Base-by-base conservation (phyloP, 2,329 filamentous ascomycete genomes). In the Aspergillus jensenii region DNA sequence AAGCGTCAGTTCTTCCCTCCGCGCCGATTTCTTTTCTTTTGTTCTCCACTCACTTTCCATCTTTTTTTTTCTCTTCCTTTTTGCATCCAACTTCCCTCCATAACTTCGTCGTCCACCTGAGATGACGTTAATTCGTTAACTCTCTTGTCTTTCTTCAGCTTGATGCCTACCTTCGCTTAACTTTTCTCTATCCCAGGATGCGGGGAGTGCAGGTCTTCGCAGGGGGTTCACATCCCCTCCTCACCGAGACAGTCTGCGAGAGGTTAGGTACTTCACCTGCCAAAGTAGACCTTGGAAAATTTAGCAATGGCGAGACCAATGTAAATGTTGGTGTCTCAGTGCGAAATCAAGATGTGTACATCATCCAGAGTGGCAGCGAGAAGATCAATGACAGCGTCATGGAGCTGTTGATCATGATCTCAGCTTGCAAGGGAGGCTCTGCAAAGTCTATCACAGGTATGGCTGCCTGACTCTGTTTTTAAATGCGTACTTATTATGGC, bases 331-430 rank as follows among this genome's bases (percentile, higher is more conserved):
- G 84, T 39, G 76, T 76, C 51, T 89, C 87, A 25, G 92, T 99
- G 65, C 90, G 95, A 67, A 96, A 99, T 74, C 96, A 98, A 77
- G 93, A 99, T 84, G 93, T 99, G 69, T 99, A 98, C 76, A 93
- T 99, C 73, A 90, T 99, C 60, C 95, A 99, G 81, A 98, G 93
- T 62, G 95, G 95, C 64, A 97, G 95, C 78, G 84, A 87, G 72
- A 91, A 90, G 79, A 96, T 97, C 83, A 99, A 99, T 76, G 95
- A 99, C 79, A 96, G 91, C 71, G 92, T 99, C 73, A 97, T 99
- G 92, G 95, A 99, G 82, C 84, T 99, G 72, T 85, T 99, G 72
- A 98, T 99, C 77, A 96, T 99, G 91, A 97, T 98, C 69, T 95
- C 91, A 65, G 95, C 95, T 67, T 99, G 95, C 84, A 98, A 97